phyloP scores from a whole-genome alignment of 2,329 filamentous ascomycete genomes.

The Fusarium sp. region DNA sequence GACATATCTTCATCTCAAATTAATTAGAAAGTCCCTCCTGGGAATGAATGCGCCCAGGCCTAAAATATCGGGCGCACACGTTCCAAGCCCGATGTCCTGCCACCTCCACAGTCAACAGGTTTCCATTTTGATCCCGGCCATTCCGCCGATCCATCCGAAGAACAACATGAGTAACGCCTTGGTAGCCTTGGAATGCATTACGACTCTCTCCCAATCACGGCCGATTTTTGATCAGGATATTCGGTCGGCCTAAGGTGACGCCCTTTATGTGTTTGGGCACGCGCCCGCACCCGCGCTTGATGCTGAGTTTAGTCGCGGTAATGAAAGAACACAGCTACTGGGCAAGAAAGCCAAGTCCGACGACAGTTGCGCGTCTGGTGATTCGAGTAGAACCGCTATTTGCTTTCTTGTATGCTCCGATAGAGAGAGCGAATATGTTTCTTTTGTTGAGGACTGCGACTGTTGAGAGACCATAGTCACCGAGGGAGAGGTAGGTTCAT shows the following conservation, averaged over 20 bases:
- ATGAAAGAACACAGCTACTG: neutral
- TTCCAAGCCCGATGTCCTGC: too few species aligned
- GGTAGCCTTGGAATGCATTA: too few species aligned
- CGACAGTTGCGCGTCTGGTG: neutral
- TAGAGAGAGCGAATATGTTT: neutral
- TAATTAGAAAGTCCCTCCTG: neutral
- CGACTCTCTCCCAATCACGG: too few species aligned
- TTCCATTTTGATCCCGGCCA: neutral
- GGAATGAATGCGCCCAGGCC: neutral
- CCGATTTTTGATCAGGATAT: neutral
- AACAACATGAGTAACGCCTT: neutral
- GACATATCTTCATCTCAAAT: neutral
- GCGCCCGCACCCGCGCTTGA: neutral
- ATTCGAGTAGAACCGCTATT: neutral
- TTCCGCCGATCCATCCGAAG: neutral
- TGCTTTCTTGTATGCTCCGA: neutral
- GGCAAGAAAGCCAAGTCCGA: neutral
- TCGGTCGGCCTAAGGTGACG: rapidly evolving
- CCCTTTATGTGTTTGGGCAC: neutral
- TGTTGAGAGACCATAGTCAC: neutral
- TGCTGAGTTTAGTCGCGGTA: neutral
- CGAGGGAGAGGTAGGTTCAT: neutral
- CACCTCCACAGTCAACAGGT: neutral
- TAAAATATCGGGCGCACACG: too few species aligned
- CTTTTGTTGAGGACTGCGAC: neutral